Base-by-base conservation (phyloP, 179 eudicot species). In the Beta corolliflora region DNA sequence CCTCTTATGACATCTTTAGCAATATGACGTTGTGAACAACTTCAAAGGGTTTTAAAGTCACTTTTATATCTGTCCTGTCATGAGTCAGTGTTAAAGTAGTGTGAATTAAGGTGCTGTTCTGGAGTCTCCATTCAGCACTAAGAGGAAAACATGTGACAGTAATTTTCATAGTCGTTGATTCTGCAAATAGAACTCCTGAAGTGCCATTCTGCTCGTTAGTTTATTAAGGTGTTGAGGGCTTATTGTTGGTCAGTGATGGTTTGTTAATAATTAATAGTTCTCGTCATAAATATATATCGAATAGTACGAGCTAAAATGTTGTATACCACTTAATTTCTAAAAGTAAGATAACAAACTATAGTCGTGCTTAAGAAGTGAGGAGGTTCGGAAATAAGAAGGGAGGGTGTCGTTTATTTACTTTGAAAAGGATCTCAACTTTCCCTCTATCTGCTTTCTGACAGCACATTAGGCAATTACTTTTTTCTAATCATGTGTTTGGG, bases 1-100 rank as follows among this genome's bases (percentile, higher is more conserved):
- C 9, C 7, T 73, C 71, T 71, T 36, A 31, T 77, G 77, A 44
- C 44, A 75, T 75, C 65, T 60, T 60, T 15, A 46, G 48, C 59
- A 60, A 19, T 64, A 16, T 77, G 54, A 44, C 25, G 15, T 44
- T 65, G 46, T 67, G 36, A 29, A 53, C 9, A n/a, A 46, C 61
- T 25, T 52, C 41, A 9, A 55, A 15, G n/a, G 36, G 48, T 23
- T 67, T 55, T 41, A 9, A 36, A 23, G 2, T 48, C 54, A 67
- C 19, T 16, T 70, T 68, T 68, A 16, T 67, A 3, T 15, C 18
- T 31, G 56, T 21, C 59, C 29, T 9, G 0, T 13, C 12, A 52
- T 55, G 59, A 55, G 59, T 55, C 59, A 55, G 59, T 9, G 59
- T 9, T 13, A 12, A 55, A 9, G 59, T 10, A n/a, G n/a, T 1